Base-by-base conservation (phyloP, 768 basidiomycete species). In the Agrocybe praecox region DNA sequence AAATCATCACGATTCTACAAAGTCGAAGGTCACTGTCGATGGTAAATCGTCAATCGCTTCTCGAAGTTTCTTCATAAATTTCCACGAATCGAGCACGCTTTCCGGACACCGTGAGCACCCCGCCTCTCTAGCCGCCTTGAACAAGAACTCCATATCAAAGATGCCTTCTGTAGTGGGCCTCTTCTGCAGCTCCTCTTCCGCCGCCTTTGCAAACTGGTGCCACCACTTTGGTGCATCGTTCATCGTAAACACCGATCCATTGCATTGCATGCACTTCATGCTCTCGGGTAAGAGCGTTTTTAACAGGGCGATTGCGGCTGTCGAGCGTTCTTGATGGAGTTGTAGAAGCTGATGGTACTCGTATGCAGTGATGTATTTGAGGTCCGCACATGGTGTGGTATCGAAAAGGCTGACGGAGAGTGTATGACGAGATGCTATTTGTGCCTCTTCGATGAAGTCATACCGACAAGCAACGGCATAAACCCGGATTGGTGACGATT, bases 391-490 rank as follows among this genome's bases (percentile, higher is more conserved):
- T 2, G 86, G 73, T 0, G 85, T 80, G n/a, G 75, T 77, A 32
- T 84, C 82, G 23, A 87, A 73, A 53, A 90, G 66, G 55, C 83
- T 76, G 24, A 78, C 67, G 48, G 66, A 63, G 12, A 90, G 80
- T 0, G 88, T 88, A 64, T 82, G 72, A 9, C 70, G 73, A 17
- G 89, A 88, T 6, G 89, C 87, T 46, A 82, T 64, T 55, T 76
- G 76, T 11, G 85, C 83, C 65, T 89, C 89, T 26, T 83, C 80
- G 45, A 86, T 81, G 15, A 91, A 69, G 19, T 85, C 84, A 55
- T 80, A 85, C 4, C 85, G 83, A 56, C 81, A 83, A 1, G 90
- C 88, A 42, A 90, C 83, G 23, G 88, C 87, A 61, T 87, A 92
- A 1, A 90, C 86, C 14, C 86, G 83, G 14, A 77, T 75, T 9